Evolutionary conservation across 2,329 filamentous ascomycete genomes (phyloP), one percentile per base, ranked within the genome.

Genomic region (Hymenoscyphus occultus): DNA sequence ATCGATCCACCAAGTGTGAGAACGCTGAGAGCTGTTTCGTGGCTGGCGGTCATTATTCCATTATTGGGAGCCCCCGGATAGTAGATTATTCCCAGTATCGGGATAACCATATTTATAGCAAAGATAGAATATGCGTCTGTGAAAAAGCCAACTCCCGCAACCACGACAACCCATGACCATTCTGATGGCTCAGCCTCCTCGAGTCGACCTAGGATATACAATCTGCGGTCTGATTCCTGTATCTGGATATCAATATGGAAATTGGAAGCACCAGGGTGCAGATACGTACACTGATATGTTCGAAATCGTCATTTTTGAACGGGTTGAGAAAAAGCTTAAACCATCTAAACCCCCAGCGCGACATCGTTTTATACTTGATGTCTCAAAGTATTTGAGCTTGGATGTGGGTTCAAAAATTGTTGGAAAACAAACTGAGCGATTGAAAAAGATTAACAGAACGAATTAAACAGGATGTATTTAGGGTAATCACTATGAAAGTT

Each of bases 111-210:
- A 56, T 83, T 83, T 65, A 77, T 80, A 16, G 80, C 80, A 70
- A 83, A 83, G 12, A 83, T 73, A 74, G 79, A 67, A 59, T 65
- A 66, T n/a, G 71, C 67, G 74, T 82, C 80, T 3, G 81, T 79
- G 64, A 82, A 79, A 72, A 82, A 82, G 13, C 80, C 80, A n/a
- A 80, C 76, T 22, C 79, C 80, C 16, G 80, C 80, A 6, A 82
- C 81, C 3, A 70, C 60, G 6, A 71, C 61, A 12, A 71, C 62
- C 69, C 69, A 71, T 13, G 68, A 69, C 62, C 66, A 70, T 64
- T 71, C 70, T 19, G 69, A 70, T 19, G 67, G 64, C 31, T 68
- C 63, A 3, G 70, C 69, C 31, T 59, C 61, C 48, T 71, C 70
- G 14, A 71, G 70, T 51, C 70, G 67, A 31, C 60, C 61, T 12